phyloP scores from a whole-genome alignment of 495 filamentous ascomycete species.

The Aspergillus cavernicola region DNA sequence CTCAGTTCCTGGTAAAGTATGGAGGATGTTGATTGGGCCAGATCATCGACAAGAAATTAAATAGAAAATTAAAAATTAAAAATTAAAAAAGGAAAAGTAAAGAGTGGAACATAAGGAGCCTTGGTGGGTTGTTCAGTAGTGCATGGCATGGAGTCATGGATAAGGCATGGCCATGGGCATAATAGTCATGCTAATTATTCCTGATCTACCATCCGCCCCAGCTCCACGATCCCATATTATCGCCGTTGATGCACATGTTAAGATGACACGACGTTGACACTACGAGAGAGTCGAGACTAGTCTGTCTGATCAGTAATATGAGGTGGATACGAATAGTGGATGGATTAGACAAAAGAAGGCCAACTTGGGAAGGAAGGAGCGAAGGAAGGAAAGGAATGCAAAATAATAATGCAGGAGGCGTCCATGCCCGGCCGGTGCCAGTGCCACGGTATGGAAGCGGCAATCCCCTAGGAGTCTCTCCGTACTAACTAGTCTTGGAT shows the following conservation, averaged over 20 bases:
- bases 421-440: too few relatives aligned
- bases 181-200: constrained; percentile 6
- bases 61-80: constrained; percentile 13
- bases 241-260: constrained; percentile 27
- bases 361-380: constrained; percentile 16
- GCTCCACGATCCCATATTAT: constrained; percentile 35
- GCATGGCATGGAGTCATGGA: too few relatives aligned
- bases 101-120: constrained; percentile 12
- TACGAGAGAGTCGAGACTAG: constrained; percentile 33
- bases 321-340: too few relatives aligned
- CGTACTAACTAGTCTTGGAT: too few relatives aligned
- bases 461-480: neutral
- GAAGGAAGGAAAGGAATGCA: constrained; percentile 12
- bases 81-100: constrained; percentile 13
- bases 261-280: constrained; percentile 45
- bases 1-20: constrained; percentile 6
- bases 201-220: constrained; percentile 41
- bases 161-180: constrained; percentile 4
- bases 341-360: constrained; percentile 17
- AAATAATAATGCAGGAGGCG: neutral
- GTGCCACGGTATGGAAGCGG: neutral
- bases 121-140: neutral
- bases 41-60: constrained; percentile 11
- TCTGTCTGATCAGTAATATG: constrained; percentile 17
- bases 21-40: constrained; percentile 6